Conservation (phyloP, 345 rosid genomes). For the Gossypium bickii region DNA sequence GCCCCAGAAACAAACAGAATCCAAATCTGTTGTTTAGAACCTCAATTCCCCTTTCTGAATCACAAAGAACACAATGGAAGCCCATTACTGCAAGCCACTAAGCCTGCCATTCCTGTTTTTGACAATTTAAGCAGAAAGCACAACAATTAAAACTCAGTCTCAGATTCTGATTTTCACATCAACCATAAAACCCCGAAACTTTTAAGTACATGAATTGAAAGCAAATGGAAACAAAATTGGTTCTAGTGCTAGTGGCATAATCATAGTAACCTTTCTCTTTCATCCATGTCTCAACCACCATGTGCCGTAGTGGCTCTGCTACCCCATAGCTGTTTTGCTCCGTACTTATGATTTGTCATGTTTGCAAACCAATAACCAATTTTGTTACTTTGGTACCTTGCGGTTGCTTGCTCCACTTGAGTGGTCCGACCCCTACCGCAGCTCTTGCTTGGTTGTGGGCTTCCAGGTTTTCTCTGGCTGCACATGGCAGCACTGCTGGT, state of each 20-base stretch:
- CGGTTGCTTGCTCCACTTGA: conserved; percentile 59
- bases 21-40: conserved; percentile 6
- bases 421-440: conserved; percentile 55
- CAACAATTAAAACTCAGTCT: too few species aligned
- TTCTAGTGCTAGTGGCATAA: conserved; percentile 18
- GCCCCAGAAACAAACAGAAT: neutral
- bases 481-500: conserved; percentile 18
- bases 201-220: too few species aligned
- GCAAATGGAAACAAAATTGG: too few species aligned
- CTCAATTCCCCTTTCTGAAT: too few species aligned
- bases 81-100: too few species aligned
- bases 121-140: too few species aligned
- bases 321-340: conserved; percentile 65
- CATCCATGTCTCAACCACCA: conserved; percentile 70
- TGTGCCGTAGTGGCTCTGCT: conserved; percentile 51
- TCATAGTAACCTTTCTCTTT: conserved; percentile 56
- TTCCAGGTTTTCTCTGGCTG: conserved; percentile 48
- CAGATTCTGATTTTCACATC: too few species aligned
- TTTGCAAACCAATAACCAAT: conserved; percentile 66
- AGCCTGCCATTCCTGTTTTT: too few species aligned
- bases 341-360: conserved; percentile 46
- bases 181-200: too few species aligned
- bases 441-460: conserved; percentile 77
- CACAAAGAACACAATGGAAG: too few species aligned
- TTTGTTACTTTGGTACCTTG: conserved; percentile 58